A percentile compares a stretch with the other conserved stretches of the same genome.
phyloP scores from a whole-genome alignment of 208 protist species.

The Leptomonas pyrrhocoris region DNA sequence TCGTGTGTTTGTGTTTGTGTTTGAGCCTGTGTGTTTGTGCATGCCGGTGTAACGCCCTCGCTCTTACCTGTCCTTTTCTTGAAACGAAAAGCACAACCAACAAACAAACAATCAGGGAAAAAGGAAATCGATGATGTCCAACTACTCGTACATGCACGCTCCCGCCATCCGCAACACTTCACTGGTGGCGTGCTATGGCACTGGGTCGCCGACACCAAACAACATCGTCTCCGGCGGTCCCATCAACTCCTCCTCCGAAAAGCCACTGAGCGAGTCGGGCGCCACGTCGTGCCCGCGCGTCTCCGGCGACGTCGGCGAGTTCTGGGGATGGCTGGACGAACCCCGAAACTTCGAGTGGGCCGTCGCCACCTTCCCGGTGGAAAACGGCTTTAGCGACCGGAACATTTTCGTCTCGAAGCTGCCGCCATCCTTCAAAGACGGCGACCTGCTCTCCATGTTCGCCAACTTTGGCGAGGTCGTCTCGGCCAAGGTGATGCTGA shows the following conservation, averaged over 20 bases:
- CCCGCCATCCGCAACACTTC: neutral
- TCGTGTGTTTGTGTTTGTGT: neutral
- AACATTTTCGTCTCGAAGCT: constrained; percentile 59
- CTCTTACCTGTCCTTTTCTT: too few species aligned
- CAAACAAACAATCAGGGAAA: too few species aligned
- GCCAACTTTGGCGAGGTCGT: constrained; percentile 36
- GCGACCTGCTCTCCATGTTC: constrained; percentile 39
- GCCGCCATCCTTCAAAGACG: constrained; percentile 38
- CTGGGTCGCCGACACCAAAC: constrained; percentile 6
- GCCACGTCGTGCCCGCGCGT: constrained; percentile 11
- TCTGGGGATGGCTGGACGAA: constrained; percentile 24
- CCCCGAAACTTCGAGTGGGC: constrained; percentile 27
- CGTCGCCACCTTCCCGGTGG: constrained; percentile 18
- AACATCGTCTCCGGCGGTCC: neutral
- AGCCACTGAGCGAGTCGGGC: constrained; percentile 17
- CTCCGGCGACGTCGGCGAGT: constrained; percentile 19
- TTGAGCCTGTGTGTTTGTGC: neutral
- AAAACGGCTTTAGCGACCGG: constrained; percentile 33
- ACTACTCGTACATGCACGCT: neutral
- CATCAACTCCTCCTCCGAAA: constrained; percentile 23
- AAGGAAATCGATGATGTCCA: constrained; percentile 1
- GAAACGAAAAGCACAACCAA: too few species aligned
- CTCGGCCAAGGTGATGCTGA: constrained; percentile 52
- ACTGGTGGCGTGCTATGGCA: neutral
- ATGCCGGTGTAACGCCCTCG: neutral